These are phyloP conservation scores for Helenozyma rhizophorensis DNA, from an alignment of 805 yeast genomes.

Conservation along the genomic window DNA sequence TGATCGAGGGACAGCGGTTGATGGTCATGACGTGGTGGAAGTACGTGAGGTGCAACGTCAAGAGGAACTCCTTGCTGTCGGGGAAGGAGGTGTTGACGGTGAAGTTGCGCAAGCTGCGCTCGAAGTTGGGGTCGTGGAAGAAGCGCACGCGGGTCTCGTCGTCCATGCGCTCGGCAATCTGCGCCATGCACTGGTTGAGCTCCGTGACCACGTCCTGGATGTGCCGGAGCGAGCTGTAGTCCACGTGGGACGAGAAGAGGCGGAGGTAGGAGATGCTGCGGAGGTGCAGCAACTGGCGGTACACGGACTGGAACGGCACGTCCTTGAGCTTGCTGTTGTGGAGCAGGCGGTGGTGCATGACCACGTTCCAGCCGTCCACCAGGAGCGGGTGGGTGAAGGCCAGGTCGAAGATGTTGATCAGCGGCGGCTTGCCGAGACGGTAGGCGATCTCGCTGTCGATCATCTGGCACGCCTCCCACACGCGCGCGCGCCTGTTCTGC, in stretches of 20 bases:
- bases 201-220: conserved; percentile 20
- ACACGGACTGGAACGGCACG: conserved; percentile 41
- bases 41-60: conserved; percentile 26
- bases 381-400: too few relatives aligned
- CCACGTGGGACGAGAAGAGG: conserved; percentile 29
- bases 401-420: conserved; percentile 37
- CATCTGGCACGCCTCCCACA: conserved; percentile 51
- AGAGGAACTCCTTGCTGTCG: conserved; percentile 4
- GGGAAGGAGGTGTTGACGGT: not conserved
- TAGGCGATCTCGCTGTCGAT: conserved; percentile 43
- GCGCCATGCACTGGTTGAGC: conserved; percentile 27
- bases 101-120: not conserved
- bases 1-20: conserved; percentile 29
- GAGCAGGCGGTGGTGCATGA: conserved; percentile 20
- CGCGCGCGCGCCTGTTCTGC: conserved; percentile 27
- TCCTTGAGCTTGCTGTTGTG: conserved; percentile 44
- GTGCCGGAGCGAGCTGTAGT: conserved; percentile 15
- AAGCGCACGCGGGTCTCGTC: conserved; percentile 25
- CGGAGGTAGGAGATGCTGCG: conserved; percentile 26
- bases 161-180: conserved; percentile 17
- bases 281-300: conserved; percentile 31
- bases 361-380: too few relatives aligned
- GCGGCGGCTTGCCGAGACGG: conserved; percentile 47
- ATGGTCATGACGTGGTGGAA: conserved; percentile 35
- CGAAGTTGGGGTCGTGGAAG: conserved; percentile 30